A percentile compares a stretch with the other conserved stretches of the same genome.
Evolutionary conservation across 1,284 basidiomycete species (phyloP).

Genomic region (Leccinum fuscescens): DNA sequence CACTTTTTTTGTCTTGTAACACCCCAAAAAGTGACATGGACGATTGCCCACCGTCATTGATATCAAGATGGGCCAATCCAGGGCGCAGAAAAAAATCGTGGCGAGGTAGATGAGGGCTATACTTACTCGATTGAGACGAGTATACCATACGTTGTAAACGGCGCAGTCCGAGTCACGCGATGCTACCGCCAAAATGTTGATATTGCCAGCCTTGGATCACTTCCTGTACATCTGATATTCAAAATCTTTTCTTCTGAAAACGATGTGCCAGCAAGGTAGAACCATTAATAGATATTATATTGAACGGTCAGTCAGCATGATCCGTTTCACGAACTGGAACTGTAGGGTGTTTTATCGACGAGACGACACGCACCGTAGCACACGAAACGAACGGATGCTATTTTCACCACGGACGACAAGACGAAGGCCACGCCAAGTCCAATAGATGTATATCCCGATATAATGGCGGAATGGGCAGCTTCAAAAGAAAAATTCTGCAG

Average conservation of each 20-base stretch:
- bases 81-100: conserved; percentile 11
- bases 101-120: conserved; percentile 22
- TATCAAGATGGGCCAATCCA: conserved; percentile 26
- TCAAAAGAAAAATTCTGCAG: too few relatives aligned
- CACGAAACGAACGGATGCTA: conserved; percentile 5
- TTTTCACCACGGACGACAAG: not conserved
- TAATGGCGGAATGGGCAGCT: conserved; percentile 1
- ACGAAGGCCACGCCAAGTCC: not conserved
- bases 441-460: conserved; percentile 2
- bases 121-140: conserved; percentile 20
- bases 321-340: not conserved
- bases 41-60: conserved; percentile 26
- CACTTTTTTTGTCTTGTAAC: too few relatives aligned
- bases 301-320: not conserved
- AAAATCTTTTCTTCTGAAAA: too few relatives aligned
- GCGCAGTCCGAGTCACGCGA: too few relatives aligned
- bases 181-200: too few relatives aligned
- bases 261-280: too few relatives aligned
- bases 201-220: not conserved
- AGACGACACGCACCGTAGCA: not conserved
- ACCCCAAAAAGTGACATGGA: too few relatives aligned
- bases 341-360: not conserved
- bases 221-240: not conserved
- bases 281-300: too few relatives aligned
- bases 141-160: conserved; percentile 15